Conservation (phyloP, 2,329 filamentous ascomycete species). For the Sclerotinia borealis region DNA sequence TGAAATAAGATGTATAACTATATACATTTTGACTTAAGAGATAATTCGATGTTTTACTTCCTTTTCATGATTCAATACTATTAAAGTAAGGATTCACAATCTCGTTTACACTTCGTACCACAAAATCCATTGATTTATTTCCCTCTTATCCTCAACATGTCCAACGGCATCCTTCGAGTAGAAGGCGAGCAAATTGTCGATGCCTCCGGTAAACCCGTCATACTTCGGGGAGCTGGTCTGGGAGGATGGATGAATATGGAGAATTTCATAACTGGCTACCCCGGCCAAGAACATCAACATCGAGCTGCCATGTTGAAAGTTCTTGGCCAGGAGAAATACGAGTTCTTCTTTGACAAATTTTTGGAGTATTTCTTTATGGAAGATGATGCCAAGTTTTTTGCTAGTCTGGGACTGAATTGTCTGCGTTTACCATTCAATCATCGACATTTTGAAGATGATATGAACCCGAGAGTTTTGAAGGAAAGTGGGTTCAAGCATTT, state of each 20-base stretch:
- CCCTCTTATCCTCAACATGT: slow-evolving; percentile 14
- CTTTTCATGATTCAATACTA: neutral
- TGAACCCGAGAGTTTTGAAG: slow-evolving; percentile 44
- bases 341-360: slow-evolving; percentile 52
- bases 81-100: neutral
- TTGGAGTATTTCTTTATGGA: slow-evolving; percentile 50
- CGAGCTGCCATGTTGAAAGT: slow-evolving; percentile 47
- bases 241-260: slow-evolving; percentile 48
- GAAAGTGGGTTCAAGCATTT: slow-evolving; percentile 43
- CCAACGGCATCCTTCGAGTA: slow-evolving; percentile 32
- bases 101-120: neutral
- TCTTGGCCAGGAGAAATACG: slow-evolving; percentile 49
- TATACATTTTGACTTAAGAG: neutral
- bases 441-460: slow-evolving; percentile 48
- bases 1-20: neutral
- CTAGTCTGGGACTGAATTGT: slow-evolving; percentile 50
- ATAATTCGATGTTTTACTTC: neutral
- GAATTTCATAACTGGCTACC: slow-evolving; percentile 59
- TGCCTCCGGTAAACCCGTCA: slow-evolving; percentile 31
- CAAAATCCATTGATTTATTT: neutral
- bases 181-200: slow-evolving; percentile 34
- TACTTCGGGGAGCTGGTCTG: slow-evolving; percentile 37
- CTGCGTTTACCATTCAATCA: slow-evolving; percentile 57
- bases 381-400: slow-evolving; percentile 52
- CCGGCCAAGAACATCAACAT: slow-evolving; percentile 52